Base-by-base conservation (phyloP, 208 protist species). In the Kentomonas sorsogonicus region DNA sequence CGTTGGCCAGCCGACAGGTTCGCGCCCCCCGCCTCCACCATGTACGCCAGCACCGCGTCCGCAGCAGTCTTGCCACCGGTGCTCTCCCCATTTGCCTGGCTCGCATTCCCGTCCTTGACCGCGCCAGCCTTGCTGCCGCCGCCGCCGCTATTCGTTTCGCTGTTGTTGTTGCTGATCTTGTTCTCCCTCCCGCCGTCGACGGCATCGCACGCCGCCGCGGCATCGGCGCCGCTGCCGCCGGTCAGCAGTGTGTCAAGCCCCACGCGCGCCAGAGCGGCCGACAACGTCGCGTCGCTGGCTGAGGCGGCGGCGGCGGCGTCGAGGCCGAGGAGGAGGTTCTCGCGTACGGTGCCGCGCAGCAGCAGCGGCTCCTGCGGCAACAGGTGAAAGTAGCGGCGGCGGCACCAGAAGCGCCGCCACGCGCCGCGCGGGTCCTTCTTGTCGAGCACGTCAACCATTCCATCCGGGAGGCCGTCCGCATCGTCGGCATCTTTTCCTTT, bases 361-460 rank as follows among this genome's bases (percentile, higher is more conserved):
- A 99, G 70, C n/a, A 98, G 63, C 22, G 97, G 96, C 61, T 98
- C 95, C 82, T 99, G 98, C 20, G 98, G 97, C 55, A 99, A 98
- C 36, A 99, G 98, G 36, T 91, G 60, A 22, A 99, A 82, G 40
- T 76, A 77, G 26, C 57, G 41, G 41, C 60, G 76, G 26, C 98
- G 82, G 22, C 99, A 55, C 20, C 39, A 60, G 43, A n/a, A n/a
- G n/a, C n/a, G n/a, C n/a, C 52, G 62, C 53, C n/a, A n/a, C n/a
- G n/a, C n/a, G n/a, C 53, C 55, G 30, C 46, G 40, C 23, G 50
- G 22, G 59, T 66, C 46, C 22, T 38, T 27, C n/a, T 60, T 33
- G 30, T 36, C 48, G 30, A 63, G 65, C n/a, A 77, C 31, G 11
- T 67, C 29, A 10, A 16, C 38, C 16, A 11, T 31, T 20, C 18